Evolutionary conservation across 2,329 filamentous ascomycete species (phyloP).

Genomic region (Colletotrichum salicis): DNA sequence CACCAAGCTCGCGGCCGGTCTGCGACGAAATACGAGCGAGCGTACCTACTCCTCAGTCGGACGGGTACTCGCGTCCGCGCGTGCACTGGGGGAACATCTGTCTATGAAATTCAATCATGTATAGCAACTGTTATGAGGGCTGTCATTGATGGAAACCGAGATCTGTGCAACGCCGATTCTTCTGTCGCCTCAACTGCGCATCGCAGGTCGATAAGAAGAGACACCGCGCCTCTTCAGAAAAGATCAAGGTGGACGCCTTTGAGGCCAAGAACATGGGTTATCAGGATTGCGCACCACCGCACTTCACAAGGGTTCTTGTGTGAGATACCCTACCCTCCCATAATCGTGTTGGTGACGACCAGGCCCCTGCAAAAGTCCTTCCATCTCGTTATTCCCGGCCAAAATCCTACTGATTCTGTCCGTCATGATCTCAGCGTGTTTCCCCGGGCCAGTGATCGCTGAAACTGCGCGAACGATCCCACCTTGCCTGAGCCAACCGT

Average conservation of each 20-base stretch:
- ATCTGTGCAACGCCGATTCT: not conserved
- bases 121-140: not conserved
- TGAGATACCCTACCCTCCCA: not conserved
- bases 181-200: not conserved
- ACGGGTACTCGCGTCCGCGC: too few relatives aligned
- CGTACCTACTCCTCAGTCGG: too few relatives aligned
- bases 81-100: not conserved
- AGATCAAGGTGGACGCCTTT: not conserved
- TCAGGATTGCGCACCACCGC: not conserved
- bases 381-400: slow-evolving; percentile 15
- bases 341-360: not conserved
- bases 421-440: slow-evolving; percentile 19
- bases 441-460: slow-evolving; percentile 4
- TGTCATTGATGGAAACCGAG: not conserved
- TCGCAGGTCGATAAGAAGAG: not conserved
- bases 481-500: not conserved
- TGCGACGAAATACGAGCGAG: too few relatives aligned
- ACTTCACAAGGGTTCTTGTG: not conserved
- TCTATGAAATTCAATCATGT: not conserved
- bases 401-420: not conserved
- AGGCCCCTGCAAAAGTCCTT: not conserved
- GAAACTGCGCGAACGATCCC: not conserved
- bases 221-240: not conserved
- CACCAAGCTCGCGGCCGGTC: not conserved
- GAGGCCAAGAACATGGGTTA: not conserved